phyloP scores from a whole-genome alignment of 169 alveolate species.

The Neospora caninum region DNA sequence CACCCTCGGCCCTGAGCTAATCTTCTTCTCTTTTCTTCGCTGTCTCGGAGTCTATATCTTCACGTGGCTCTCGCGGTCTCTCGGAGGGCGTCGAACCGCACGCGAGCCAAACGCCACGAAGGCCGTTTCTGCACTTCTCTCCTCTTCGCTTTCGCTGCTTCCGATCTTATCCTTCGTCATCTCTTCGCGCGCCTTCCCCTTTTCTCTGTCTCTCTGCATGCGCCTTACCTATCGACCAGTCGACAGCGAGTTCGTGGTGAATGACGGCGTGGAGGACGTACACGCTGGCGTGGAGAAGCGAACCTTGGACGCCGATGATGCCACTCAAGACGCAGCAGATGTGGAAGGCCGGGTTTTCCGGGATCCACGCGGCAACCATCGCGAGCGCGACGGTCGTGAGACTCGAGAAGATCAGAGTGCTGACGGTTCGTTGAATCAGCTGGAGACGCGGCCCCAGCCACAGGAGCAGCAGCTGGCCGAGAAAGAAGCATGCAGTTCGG shows the following conservation, averaged over 20 bases:
- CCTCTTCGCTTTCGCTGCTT: too few relatives aligned
- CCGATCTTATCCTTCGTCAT: too few relatives aligned
- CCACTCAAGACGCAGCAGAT: conserved; percentile 15
- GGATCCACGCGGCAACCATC: background rate
- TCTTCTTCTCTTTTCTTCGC: too few relatives aligned
- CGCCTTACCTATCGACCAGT: conserved; percentile 31
- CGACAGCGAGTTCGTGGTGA: background rate
- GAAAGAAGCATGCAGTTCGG: conserved; percentile 35
- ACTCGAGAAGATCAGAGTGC: conserved; percentile 39
- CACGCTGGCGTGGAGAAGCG: conserved; percentile 44
- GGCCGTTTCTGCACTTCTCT: too few relatives aligned
- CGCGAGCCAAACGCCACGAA: too few relatives aligned
- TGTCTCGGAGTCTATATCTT: too few relatives aligned
- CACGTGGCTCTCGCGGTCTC: too few relatives aligned
- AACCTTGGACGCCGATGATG: conserved; percentile 18
- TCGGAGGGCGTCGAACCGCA: too few relatives aligned
- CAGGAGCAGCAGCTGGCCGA: conserved; percentile 53
- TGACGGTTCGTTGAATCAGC: conserved; percentile 1
- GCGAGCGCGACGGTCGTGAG: conserved; percentile 5
- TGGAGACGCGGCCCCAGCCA: conserved; percentile 19
- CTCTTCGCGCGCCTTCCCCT: too few relatives aligned
- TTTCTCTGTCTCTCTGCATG: too few relatives aligned
- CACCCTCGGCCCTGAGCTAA: too few relatives aligned
- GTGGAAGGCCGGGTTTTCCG: conserved; percentile 1
- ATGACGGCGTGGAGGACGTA: conserved; percentile 39